Conservation (phyloP, 2,329 filamentous ascomycete species). For the Pseudohalonectria lignicola region DNA sequence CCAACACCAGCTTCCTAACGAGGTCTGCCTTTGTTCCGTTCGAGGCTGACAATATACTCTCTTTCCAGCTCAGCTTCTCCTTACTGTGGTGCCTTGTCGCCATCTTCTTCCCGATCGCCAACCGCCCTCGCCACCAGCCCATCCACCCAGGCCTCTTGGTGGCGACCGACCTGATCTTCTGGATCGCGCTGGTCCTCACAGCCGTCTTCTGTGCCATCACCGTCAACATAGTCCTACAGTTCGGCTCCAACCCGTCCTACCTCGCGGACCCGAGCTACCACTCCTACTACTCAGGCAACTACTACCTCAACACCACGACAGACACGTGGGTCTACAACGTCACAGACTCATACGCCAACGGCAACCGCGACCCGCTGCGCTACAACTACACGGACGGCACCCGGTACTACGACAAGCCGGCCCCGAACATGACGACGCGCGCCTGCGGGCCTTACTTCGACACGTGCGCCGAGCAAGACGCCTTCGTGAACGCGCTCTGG, state of each 20-base stretch:
- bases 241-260: background rate
- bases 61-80: conserved; percentile 2
- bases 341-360: background rate
- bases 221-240: background rate
- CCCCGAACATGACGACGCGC: conserved; percentile 2
- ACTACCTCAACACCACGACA: conserved; percentile 1
- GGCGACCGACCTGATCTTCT: conserved; percentile 8
- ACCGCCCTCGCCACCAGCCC: conserved; percentile 2
- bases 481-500: conserved; percentile 6
- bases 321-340: conserved; percentile 8
- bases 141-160: conserved; percentile 8
- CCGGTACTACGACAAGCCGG: background rate
- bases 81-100: conserved; percentile 4
- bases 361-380: background rate
- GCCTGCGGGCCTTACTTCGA: conserved; percentile 2
- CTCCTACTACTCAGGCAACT: conserved; percentile 6
- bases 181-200: conserved; percentile 5
- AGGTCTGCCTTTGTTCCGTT: no score
- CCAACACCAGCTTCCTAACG: no score
- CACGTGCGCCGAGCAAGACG: conserved; percentile 9
- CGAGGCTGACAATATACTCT: background rate
- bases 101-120: conserved; percentile 3
- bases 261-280: background rate
- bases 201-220: background rate
- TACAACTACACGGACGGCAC: background rate